A percentile compares a stretch with the other conserved stretches of the same genome.
Evolutionary conservation across 768 basidiomycete species (phyloP).

Genomic region (Tephrocybe sp.): DNA sequence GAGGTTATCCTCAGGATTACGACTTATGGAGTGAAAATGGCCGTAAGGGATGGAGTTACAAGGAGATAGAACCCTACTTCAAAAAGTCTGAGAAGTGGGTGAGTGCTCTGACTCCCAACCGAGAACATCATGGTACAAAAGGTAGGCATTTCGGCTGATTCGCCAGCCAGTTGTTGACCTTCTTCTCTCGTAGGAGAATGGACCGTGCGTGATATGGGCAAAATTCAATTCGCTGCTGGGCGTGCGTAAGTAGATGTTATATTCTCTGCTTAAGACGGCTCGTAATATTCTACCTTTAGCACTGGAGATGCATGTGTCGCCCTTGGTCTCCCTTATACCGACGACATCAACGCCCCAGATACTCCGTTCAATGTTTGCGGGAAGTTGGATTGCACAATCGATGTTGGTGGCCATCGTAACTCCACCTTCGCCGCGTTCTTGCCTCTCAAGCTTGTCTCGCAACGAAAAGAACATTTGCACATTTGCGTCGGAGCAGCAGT

Average conservation of each 20-base stretch:
- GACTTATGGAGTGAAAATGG: constrained; percentile 25
- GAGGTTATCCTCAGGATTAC: constrained; percentile 28
- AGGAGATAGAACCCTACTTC: constrained; percentile 26
- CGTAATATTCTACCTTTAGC: neutral
- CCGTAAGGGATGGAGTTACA: constrained; percentile 27
- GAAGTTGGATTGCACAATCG: constrained; percentile 21
- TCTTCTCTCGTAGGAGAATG: constrained; percentile 2
- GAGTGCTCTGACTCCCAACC: neutral
- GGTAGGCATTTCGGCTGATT: neutral
- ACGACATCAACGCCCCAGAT: constrained; percentile 20
- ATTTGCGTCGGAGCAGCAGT: constrained; percentile 22
- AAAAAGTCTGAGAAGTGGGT: constrained; percentile 20
- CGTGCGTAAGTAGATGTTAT: neutral
- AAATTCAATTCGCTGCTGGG: neutral
- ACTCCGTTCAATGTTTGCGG: constrained; percentile 18
- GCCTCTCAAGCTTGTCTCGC: constrained; percentile 11
- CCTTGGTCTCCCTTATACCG: constrained; percentile 20
- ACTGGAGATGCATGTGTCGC: constrained; percentile 9
- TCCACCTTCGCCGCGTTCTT: constrained; percentile 25
- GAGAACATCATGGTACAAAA: constrained; percentile 1
- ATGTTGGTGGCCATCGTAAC: constrained; percentile 16
- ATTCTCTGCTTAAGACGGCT: neutral
- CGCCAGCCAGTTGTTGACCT: neutral
- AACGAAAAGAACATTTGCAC: constrained; percentile 16
- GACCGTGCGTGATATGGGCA: constrained; percentile 8